A percentile compares a stretch with the other conserved stretches of the same genome.
Evolutionary conservation across 2,329 filamentous ascomycete species (phyloP).

Genomic region (Sclerotiophoma versabilis): DNA sequence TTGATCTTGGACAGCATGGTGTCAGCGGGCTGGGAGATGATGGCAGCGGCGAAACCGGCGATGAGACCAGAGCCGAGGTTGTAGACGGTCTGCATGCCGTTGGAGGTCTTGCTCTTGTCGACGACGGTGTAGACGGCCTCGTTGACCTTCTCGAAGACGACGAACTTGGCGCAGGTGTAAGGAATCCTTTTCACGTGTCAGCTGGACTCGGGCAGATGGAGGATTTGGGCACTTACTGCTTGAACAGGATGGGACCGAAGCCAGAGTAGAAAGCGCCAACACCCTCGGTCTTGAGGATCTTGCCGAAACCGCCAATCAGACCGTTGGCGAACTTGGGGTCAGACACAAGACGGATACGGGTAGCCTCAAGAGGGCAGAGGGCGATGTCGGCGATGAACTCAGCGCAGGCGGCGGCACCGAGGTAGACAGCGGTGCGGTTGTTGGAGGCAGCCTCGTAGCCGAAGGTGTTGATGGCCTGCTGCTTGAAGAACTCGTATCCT

Average conservation of each 20-base stretch:
- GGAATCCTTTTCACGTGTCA: conserved; percentile 68
- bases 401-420: conserved; percentile 67
- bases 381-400: conserved; percentile 79
- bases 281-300: conserved; percentile 85
- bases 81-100: conserved; percentile 75
- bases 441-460: conserved; percentile 72
- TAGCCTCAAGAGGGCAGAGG: conserved; percentile 90
- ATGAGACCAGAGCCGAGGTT: conserved; percentile 87
- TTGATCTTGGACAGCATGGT: conserved; percentile 97
- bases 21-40: conserved; percentile 89
- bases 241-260: conserved; percentile 69
- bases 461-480: conserved; percentile 81
- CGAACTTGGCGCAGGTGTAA: conserved; percentile 96
- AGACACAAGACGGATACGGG: conserved; percentile 90
- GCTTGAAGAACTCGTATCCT: conserved; percentile 96
- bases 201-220: not conserved
- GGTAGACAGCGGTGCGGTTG: conserved; percentile 83
- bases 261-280: conserved; percentile 87
- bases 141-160: conserved; percentile 88
- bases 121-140: conserved; percentile 72
- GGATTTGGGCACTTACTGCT: conserved; percentile 44
- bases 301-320: conserved; percentile 78
- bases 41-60: conserved; percentile 84
- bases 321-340: conserved; percentile 85
- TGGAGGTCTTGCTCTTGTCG: conserved; percentile 75